Evolutionary conservation across 805 yeast species (phyloP).

Genomic region (Starmerella tilneyi): DNA sequence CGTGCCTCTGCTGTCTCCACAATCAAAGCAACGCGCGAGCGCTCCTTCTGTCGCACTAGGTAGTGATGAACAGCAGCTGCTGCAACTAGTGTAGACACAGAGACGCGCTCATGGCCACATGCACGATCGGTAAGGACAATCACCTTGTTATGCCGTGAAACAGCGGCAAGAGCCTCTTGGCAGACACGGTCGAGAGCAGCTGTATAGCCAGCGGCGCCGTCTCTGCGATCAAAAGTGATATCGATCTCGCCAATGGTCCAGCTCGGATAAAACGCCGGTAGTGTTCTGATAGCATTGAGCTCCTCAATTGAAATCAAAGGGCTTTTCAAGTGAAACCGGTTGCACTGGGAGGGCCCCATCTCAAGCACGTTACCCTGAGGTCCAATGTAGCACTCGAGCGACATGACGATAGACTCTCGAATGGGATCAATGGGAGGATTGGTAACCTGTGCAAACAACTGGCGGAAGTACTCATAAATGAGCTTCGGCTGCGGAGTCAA

Average conservation of each 20-base stretch:
- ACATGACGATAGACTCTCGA: slow-evolving; percentile 93
- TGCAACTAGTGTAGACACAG: slow-evolving; percentile 85
- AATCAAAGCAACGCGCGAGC: slow-evolving; percentile 85
- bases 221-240: slow-evolving; percentile 73
- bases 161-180: slow-evolving; percentile 74
- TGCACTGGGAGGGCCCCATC: slow-evolving; percentile 85
- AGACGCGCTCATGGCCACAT: slow-evolving; percentile 50
- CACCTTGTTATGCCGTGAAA: slow-evolving; percentile 62
- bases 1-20: slow-evolving; percentile 95
- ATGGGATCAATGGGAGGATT: slow-evolving; percentile 98
- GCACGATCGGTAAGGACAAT: slow-evolving; percentile 66
- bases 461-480: slow-evolving; percentile 87
- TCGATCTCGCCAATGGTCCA: slow-evolving; percentile 81
- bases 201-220: slow-evolving; percentile 79
- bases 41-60: slow-evolving; percentile 87
- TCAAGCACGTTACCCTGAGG: slow-evolving; percentile 96
- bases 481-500: slow-evolving; percentile 84
- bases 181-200: slow-evolving; percentile 79
- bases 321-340: slow-evolving; percentile 68
- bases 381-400: slow-evolving; percentile 91
- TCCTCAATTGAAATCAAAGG: slow-evolving; percentile 72
- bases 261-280: slow-evolving; percentile 65
- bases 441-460: slow-evolving; percentile 94
- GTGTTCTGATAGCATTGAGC: slow-evolving; percentile 61
- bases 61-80: slow-evolving; percentile 96